A percentile compares a stretch with the other conserved stretches of the same genome.
phyloP scores from a whole-genome alignment of 441 rosid species.

The Gossypium lobatum region DNA sequence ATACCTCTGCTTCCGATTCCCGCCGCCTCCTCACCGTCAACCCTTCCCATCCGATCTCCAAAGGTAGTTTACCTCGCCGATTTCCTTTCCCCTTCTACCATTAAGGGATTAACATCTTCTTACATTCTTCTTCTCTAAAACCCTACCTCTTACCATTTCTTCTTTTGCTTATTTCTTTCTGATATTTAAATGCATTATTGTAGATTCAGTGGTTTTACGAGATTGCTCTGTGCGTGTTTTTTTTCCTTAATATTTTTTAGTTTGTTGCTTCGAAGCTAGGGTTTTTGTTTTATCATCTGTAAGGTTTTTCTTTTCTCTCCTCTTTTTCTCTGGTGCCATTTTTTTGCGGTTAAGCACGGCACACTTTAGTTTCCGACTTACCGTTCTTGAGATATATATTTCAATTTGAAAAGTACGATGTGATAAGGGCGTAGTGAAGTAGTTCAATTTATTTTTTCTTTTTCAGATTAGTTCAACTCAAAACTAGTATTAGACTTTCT shows the following conservation, averaged over 20 bases:
- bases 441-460: not conserved
- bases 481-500: not conserved
- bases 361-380: not conserved
- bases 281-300: slow-evolving; percentile 23
- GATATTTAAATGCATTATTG: not conserved
- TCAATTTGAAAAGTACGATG: not conserved
- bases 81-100: not conserved
- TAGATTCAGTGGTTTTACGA: slow-evolving; percentile 15
- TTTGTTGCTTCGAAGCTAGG: slow-evolving; percentile 26
- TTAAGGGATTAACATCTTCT: not conserved
- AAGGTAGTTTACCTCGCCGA: slow-evolving; percentile 38
- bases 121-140: slow-evolving; percentile 1
- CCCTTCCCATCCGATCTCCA: slow-evolving; percentile 81
- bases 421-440: not conserved
- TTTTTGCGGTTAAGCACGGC: too few species aligned
- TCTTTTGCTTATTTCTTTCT: not conserved
- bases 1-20: slow-evolving; percentile 47
- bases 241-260: not conserved
- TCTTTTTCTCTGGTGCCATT: too few species aligned
- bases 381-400: not conserved
- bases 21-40: slow-evolving; percentile 57
- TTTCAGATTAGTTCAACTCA: not conserved
- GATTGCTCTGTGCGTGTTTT: not conserved
- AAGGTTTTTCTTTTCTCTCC: not conserved
- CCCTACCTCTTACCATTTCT: slow-evolving; percentile 13